Evolutionary conservation across 345 rosid species (phyloP), one percentile per base, ranked within the genome.

Genomic region (Eucalyptus viminalis): DNA sequence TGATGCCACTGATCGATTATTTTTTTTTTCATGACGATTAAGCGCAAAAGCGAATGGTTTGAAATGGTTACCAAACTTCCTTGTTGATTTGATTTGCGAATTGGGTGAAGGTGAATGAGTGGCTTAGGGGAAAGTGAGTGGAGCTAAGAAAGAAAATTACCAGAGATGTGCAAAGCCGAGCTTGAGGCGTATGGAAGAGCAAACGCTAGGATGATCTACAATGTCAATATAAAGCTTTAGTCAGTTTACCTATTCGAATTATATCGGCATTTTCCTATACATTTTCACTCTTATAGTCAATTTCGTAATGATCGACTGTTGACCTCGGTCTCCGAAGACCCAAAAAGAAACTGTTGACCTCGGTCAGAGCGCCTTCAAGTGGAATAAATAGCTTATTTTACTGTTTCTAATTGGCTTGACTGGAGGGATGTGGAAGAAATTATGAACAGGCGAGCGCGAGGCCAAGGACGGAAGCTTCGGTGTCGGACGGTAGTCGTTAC

Each of bases 101-200:
- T 89, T 31, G 69, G 89, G 90, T 60, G n/a, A 62, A 94, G 97
- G 96, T 76, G 95, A 95, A 91, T 94, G 97, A 95, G 95, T 92
- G 67, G 95, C 93, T 12, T 94, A 94, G 89, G 94, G 95, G 96
- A 27, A 47, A 86, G 91, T 93, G 65, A 11, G 25, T 53, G 93
- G 90, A 21, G 95, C 58, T 53, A 53, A 8, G 58, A 19, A 53
- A 21, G 58, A 53, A 53, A 19, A 53, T 19, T 53, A 53, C 58
- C 58, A 53, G 58, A 53, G 58, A 53, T 53, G 95, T 29, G 95
- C 89, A 1, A 51, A 92, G 96, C 95, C 27, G 95, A 94, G 67
- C 49, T 94, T 37, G 83, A 93, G 67, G 95, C 93, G 21, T 93
- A 51, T 24, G 94, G 94, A 31, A 89, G 92, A n/a, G 96, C 96